These are phyloP conservation scores for Ascocoryne sarcoides DNA, from an alignment of 2,329 filamentous ascomycete genomes.

Conservation along the genomic window DNA sequence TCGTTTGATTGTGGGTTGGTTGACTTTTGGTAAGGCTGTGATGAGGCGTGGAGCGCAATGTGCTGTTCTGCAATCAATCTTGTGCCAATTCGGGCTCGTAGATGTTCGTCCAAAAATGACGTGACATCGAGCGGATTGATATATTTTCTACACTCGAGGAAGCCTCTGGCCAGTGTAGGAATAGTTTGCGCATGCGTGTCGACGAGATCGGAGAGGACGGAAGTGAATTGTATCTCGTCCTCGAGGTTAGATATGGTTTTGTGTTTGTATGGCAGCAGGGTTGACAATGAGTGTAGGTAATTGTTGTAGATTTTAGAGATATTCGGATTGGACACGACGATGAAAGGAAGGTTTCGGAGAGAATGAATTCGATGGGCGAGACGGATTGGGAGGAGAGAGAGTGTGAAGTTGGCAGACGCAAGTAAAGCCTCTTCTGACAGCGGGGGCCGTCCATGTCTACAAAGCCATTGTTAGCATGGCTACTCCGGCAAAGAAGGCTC, in stretches of 20 bases:
- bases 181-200: conserved; percentile 93
- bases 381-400: conserved; percentile 82
- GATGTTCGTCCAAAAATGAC: conserved; percentile 82
- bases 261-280: conserved; percentile 66
- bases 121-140: conserved; percentile 79
- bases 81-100: conserved; percentile 89
- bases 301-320: conserved; percentile 93
- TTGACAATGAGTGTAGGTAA: conserved; percentile 87
- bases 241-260: conserved; percentile 62
- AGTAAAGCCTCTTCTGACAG: conserved; percentile 73
- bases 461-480: conserved; percentile 3
- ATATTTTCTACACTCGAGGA: conserved; percentile 87
- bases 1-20: conserved; percentile 41
- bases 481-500: background rate
- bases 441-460: conserved; percentile 69
- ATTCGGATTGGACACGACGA: conserved; percentile 96
- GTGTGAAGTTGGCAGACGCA: conserved; percentile 89
- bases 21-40: conserved; percentile 53
- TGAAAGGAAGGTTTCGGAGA: conserved; percentile 87
- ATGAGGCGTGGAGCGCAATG: conserved; percentile 74
- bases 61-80: conserved; percentile 93
- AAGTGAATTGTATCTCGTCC: conserved; percentile 85
- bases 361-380: conserved; percentile 91
- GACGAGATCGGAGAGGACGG: conserved; percentile 90
- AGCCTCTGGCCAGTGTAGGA: conserved; percentile 81